Conservation (phyloP, 306 rosid genomes). For the Vigna unguiculata region DNA sequence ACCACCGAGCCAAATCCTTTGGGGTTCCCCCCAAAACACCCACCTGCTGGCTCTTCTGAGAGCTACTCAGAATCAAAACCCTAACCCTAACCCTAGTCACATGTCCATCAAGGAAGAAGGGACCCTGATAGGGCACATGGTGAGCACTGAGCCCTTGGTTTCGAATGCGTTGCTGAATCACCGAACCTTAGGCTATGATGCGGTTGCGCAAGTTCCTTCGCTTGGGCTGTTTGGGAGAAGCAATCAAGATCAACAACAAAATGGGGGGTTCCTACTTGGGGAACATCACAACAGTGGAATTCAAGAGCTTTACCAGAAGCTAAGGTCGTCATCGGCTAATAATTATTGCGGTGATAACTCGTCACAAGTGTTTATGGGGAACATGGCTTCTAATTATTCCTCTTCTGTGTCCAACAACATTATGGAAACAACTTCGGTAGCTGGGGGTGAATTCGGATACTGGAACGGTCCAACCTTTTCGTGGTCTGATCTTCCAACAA, state of each 20-base stretch:
- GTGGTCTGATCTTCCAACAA: constrained; percentile 86
- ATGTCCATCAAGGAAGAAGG: constrained; percentile 65
- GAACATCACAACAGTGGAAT: constrained; percentile 65
- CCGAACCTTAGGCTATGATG: constrained; percentile 64
- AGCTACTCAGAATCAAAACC: constrained; percentile 69
- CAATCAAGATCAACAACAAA: constrained; percentile 50
- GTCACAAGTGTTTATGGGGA: constrained; percentile 54
- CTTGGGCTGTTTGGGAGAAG: constrained; percentile 72
- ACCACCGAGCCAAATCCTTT: constrained; percentile 62
- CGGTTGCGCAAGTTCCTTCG: constrained; percentile 58
- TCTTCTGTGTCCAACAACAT: constrained; percentile 56
- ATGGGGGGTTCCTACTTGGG: constrained; percentile 48
- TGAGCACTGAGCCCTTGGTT: constrained; percentile 53
- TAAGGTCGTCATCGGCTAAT: constrained; percentile 59
- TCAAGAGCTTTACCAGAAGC: constrained; percentile 84
- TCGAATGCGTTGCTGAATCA: constrained; percentile 41
- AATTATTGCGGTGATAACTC: constrained; percentile 53
- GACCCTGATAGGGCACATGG: constrained; percentile 56
- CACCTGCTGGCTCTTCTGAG: constrained; percentile 71
- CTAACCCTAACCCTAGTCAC: constrained; percentile 56
- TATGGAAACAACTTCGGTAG: constrained; percentile 66
- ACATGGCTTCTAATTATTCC: constrained; percentile 57
- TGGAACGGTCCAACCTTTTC: constrained; percentile 80
- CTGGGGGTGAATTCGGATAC: constrained; percentile 74
- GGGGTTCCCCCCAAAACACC: constrained; percentile 94